phyloP scores from a whole-genome alignment of 2,329 filamentous ascomycete genomes.

The Pseudogymnoascus sp. region DNA sequence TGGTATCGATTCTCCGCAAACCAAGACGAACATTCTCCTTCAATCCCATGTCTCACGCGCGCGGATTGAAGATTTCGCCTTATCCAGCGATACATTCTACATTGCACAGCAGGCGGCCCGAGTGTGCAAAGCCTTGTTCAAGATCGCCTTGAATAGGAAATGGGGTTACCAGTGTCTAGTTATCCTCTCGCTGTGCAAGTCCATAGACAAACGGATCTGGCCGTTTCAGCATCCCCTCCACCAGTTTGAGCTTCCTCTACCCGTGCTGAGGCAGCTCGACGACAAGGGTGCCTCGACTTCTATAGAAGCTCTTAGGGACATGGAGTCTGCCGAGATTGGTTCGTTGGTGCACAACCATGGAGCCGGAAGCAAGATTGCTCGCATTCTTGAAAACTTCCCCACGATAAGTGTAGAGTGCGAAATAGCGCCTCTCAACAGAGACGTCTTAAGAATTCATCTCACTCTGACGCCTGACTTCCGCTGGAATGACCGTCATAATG shows the following conservation, averaged over 20 bases:
- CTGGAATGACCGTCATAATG: conserved; percentile 92
- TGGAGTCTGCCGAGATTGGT: conserved; percentile 88
- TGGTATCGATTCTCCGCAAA: conserved; percentile 62
- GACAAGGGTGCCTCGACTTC: conserved; percentile 64
- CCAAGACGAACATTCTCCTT: conserved; percentile 91
- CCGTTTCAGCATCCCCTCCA: conserved; percentile 89
- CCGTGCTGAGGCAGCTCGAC: conserved; percentile 76
- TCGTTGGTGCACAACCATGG: conserved; percentile 81
- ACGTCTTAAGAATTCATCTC: conserved; percentile 86
- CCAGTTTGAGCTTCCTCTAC: conserved; percentile 83
- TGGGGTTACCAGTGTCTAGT: conserved; percentile 96
- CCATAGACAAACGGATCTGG: conserved; percentile 94
- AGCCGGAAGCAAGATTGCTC: conserved; percentile 74
- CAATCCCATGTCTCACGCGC: conserved; percentile 89
- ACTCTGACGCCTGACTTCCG: conserved; percentile 80
- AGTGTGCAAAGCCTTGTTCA: conserved; percentile 90
- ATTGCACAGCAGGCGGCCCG: conserved; percentile 91
- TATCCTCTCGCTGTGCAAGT: conserved; percentile 84
- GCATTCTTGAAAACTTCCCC: conserved; percentile 81
- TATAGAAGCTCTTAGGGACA: conserved; percentile 79
- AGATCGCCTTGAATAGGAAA: conserved; percentile 89
- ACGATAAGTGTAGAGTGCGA: conserved; percentile 85
- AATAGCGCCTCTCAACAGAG: conserved; percentile 88
- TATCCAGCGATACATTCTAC: conserved; percentile 87
- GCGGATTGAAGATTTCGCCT: conserved; percentile 84